A percentile compares a stretch with the other conserved stretches of the same genome.
phyloP scores from a whole-genome alignment of 225 moss, liverwort and hornwort species.

The Bryoerythrophyllum caledonicum region DNA sequence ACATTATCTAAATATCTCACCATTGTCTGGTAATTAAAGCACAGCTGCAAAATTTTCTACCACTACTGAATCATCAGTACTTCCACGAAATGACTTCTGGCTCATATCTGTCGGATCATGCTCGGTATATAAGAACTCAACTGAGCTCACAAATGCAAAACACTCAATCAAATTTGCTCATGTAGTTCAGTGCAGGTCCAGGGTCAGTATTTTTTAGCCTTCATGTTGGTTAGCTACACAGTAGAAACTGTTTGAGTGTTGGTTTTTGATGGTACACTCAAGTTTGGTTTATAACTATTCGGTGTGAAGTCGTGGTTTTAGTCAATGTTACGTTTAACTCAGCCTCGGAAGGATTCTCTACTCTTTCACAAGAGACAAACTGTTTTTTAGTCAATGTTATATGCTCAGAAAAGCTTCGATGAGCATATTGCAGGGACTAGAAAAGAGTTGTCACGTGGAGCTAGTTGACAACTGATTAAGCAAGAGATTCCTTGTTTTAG shows the following conservation, averaged over 20 bases:
- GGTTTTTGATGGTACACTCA: too few species aligned
- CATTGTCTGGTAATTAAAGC: background rate
- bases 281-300: background rate
- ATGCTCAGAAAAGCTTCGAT: too few species aligned
- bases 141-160: background rate
- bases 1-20: background rate
- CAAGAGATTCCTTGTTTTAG: background rate
- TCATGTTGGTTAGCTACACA: background rate
- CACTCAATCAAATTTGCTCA: too few species aligned
- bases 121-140: background rate
- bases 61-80: background rate
- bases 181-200: background rate
- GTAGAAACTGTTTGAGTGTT: too few species aligned
- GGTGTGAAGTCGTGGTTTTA: background rate
- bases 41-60: too few species aligned
- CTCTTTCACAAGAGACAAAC: background rate
- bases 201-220: background rate
- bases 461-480: background rate
- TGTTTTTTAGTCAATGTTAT: background rate
- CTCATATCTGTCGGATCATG: background rate
- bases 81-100: background rate
- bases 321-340: background rate
- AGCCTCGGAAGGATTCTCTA: background rate
- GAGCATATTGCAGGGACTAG: background rate
- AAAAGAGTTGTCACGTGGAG: background rate